Evolutionary conservation across 139 green algal species (phyloP).

Genomic region (Asterochloris sp.): DNA sequence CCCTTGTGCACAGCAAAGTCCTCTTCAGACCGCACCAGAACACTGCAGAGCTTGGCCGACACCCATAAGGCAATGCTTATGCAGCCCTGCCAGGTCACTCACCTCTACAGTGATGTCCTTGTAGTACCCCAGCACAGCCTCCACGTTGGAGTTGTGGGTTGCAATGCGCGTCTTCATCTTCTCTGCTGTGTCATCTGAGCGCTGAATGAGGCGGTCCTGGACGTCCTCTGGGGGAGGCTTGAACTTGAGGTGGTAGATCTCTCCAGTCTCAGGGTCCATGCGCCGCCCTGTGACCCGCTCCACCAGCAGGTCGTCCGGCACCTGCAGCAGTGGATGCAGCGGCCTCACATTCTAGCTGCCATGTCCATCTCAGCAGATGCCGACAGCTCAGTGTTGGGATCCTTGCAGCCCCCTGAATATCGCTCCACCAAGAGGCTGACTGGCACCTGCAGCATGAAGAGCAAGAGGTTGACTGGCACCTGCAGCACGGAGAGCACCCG

Average conservation of each 20-base stretch:
- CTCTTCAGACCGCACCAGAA: background rate
- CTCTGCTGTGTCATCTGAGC: conserved; percentile 95
- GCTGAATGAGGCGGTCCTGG: conserved; percentile 61
- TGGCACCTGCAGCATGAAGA: too few species aligned
- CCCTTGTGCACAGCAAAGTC: background rate
- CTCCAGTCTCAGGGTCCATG: conserved; percentile 89
- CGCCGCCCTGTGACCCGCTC: conserved; percentile 92
- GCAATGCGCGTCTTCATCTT: conserved; percentile 68
- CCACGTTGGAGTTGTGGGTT: conserved; percentile 77
- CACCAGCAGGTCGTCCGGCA: conserved; percentile 90
- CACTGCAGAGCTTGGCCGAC: too few species aligned
- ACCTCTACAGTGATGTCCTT: conserved; percentile 66
- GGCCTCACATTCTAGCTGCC: too few species aligned
- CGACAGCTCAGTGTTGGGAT: too few species aligned
- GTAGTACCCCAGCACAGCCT: conserved; percentile 81
- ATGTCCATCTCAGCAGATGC: too few species aligned
- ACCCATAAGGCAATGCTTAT: too few species aligned
- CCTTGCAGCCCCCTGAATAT: too few species aligned
- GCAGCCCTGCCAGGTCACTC: background rate
- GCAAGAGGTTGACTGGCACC: too few species aligned
- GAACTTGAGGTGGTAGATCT: conserved; percentile 93
- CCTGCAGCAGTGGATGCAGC: conserved; percentile 43
- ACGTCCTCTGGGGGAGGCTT: conserved; percentile 81
- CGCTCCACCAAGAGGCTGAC: too few species aligned
- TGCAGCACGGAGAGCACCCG: too few species aligned